These are phyloP conservation scores for Fermentozyma sake DNA, from an alignment of 1,139 yeast genomes.

Conservation along the genomic window DNA sequence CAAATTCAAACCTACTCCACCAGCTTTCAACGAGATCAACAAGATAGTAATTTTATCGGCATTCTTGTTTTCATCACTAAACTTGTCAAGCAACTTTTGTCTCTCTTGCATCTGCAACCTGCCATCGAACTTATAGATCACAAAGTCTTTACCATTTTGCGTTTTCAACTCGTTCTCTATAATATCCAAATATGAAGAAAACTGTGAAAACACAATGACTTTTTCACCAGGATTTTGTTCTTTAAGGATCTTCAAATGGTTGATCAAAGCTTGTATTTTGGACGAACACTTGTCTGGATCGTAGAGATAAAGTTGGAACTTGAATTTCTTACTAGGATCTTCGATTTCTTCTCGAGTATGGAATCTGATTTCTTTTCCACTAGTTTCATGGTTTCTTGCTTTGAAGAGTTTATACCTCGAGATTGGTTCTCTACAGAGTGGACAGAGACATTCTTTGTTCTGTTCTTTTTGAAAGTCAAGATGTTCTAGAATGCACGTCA, in stretches of 20 bases:
- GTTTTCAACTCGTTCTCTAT: constrained; percentile 57
- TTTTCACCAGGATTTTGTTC: constrained; percentile 61
- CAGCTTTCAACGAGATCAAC: constrained; percentile 80
- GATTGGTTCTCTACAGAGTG: constrained; percentile 51
- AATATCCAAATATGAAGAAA: constrained; percentile 76
- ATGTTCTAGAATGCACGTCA: constrained; percentile 70
- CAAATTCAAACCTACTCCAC: constrained; percentile 91
- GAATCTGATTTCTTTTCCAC: constrained; percentile 30
- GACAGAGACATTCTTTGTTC: constrained; percentile 44
- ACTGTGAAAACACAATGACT: constrained; percentile 87
- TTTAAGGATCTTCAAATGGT: constrained; percentile 51
- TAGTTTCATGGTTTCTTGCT: constrained; percentile 25
- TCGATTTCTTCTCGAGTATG: constrained; percentile 21
- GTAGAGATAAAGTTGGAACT: constrained; percentile 37
- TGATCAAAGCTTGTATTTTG: constrained; percentile 66
- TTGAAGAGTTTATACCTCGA: constrained; percentile 42
- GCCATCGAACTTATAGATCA: constrained; percentile 74
- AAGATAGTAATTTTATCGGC: constrained; percentile 48
- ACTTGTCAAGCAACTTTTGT: constrained; percentile 53
- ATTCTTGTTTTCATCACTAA: constrained; percentile 30
- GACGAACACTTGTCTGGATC: constrained; percentile 59
- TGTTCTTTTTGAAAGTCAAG: constrained; percentile 43
- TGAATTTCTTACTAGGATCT: constrained; percentile 18
- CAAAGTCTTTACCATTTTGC: constrained; percentile 41
- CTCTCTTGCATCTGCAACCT: constrained; percentile 66